These are phyloP conservation scores for Apocynum venetum DNA, from an alignment of 257 asterid species.

Conservation along the genomic window DNA sequence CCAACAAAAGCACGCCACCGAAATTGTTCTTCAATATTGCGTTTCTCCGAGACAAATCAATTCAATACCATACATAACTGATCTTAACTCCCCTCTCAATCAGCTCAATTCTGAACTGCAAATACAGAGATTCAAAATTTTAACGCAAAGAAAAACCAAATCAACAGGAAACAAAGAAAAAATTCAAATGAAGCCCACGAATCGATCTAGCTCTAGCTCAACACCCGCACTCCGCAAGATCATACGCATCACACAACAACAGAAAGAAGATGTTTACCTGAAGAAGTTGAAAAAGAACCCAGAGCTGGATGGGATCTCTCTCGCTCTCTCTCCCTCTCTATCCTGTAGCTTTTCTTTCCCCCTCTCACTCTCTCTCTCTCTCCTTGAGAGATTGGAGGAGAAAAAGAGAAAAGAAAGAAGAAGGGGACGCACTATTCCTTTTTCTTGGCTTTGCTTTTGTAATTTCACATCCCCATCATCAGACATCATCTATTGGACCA, in stretches of 20 bases:
- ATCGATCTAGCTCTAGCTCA: slow-evolving; percentile 11
- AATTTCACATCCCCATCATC: neutral
- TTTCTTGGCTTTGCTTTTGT: neutral
- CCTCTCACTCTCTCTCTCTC: neutral
- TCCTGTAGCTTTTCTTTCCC: neutral
- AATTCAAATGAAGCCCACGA: neutral
- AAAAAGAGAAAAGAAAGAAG: neutral
- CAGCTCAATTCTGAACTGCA: slow-evolving; percentile 20
- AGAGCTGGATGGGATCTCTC: slow-evolving; percentile 3
- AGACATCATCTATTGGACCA: neutral
- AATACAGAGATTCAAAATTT: neutral
- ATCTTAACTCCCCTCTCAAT: slow-evolving; percentile 14
- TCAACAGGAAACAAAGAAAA: neutral
- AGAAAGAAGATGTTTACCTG: slow-evolving; percentile 15
- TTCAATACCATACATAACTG: neutral
- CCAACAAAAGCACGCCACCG: neutral
- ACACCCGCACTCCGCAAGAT: neutral
- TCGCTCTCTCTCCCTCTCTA: neutral
- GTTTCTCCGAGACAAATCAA: neutral
- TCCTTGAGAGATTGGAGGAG: neutral
- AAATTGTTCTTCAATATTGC: neutral
- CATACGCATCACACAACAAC: neutral
- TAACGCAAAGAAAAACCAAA: neutral
- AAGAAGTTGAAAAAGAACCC: slow-evolving; percentile 13
- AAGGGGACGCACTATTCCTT: neutral